phyloP scores from a whole-genome alignment of 345 rosid genomes.

The Kernera saxatilis region DNA sequence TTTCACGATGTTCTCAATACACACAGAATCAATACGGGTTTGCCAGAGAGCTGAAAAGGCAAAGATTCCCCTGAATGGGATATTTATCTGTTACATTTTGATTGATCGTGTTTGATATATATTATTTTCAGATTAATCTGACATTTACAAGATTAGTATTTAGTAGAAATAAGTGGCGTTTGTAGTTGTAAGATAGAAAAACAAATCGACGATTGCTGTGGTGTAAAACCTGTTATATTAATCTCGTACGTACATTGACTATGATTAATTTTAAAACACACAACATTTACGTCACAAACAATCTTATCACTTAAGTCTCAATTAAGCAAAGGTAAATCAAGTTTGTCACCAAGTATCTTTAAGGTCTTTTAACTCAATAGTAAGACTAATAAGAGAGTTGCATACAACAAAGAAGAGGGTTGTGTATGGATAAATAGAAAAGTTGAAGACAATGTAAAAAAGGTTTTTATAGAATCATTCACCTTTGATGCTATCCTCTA shows the following conservation, averaged over 20 bases:
- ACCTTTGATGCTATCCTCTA: conserved; percentile 22
- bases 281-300: background rate
- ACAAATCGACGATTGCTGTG: too few species aligned
- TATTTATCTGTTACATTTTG: background rate
- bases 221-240: too few species aligned
- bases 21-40: background rate
- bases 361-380: background rate
- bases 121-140: background rate
- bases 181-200: too few species aligned
- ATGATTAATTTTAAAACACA: too few species aligned
- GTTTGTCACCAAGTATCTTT: background rate
- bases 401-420: conserved; percentile 12
- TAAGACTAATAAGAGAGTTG: conserved; percentile 17
- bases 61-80: background rate
- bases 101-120: background rate
- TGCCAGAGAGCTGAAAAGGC: background rate
- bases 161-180: too few species aligned
- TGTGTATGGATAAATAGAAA: conserved; percentile 3
- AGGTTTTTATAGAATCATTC: background rate
- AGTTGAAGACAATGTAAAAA: conserved; percentile 5
- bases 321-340: background rate
- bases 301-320: background rate
- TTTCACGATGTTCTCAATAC: conserved; percentile 53
- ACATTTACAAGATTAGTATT: too few species aligned
- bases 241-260: too few species aligned